Conservation (phyloP, 495 filamentous ascomycete species). For the Letharia lupina region DNA sequence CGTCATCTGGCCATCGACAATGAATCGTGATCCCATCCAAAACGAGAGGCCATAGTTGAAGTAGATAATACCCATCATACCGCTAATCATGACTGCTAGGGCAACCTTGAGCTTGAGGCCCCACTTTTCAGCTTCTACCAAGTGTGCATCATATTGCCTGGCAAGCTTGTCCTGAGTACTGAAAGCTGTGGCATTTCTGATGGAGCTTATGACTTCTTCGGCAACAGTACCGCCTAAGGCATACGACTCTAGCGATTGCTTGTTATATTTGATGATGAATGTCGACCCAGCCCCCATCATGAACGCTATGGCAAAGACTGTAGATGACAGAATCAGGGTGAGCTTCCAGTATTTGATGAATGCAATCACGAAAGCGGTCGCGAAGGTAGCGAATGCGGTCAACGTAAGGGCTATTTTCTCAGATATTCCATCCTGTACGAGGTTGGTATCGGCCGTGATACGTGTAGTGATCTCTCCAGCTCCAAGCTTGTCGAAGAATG, state of each 20-base stretch:
- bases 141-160: conserved; percentile 68
- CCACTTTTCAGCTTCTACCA: conserved; percentile 63
- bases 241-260: conserved; percentile 65
- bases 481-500: conserved; percentile 34
- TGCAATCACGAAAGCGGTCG: conserved; percentile 32
- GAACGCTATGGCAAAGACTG: conserved; percentile 26
- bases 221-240: conserved; percentile 80
- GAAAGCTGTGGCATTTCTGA: conserved; percentile 89
- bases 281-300: conserved; percentile 36
- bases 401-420: conserved; percentile 31
- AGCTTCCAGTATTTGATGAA: conserved; percentile 35
- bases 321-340: conserved; percentile 31
- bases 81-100: conserved; percentile 67
- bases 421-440: conserved; percentile 40
- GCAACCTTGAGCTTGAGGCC: conserved; percentile 66
- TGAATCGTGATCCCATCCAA: conserved; percentile 83
- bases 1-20: conserved; percentile 57
- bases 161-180: conserved; percentile 85
- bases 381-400: conserved; percentile 30
- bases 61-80: conserved; percentile 76
- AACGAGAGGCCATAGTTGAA: conserved; percentile 88
- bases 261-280: conserved; percentile 74
- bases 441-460: conserved; percentile 34
- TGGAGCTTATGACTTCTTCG: conserved; percentile 90
- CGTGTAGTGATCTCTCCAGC: conserved; percentile 34